Conservation (phyloP, 2,329 filamentous ascomycete species). For the Neofusicoccum laricinum region DNA sequence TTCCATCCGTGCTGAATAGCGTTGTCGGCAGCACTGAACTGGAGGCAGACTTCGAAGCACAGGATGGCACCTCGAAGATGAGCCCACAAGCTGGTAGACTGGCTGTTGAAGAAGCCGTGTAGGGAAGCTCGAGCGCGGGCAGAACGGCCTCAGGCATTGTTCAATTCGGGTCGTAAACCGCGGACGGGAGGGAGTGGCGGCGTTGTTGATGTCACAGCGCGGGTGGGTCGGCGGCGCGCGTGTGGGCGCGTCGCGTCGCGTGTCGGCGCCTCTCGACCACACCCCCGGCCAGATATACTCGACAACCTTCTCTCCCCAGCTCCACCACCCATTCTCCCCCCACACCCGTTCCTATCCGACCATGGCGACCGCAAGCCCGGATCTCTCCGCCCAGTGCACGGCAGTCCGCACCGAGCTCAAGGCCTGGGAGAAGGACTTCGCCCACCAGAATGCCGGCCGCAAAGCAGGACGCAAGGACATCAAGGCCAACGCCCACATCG, state of each 20-base stretch:
- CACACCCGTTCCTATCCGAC: not conserved
- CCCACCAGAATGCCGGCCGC: slow-evolving; percentile 58
- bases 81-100: too few species aligned
- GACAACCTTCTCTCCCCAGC: not conserved
- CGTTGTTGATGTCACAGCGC: not conserved
- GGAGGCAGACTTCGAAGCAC: too few species aligned
- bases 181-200: too few species aligned
- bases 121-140: too few species aligned
- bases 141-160: too few species aligned
- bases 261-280: not conserved
- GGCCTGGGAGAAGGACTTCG: slow-evolving; percentile 69
- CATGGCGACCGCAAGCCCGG: not conserved
- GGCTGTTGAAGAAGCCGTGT: too few species aligned
- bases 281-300: too few species aligned
- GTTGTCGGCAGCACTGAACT: too few species aligned
- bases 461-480: slow-evolving; percentile 75
- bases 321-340: not conserved
- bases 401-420: slow-evolving; percentile 68
- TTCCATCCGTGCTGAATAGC: too few species aligned
- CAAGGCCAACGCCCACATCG: slow-evolving; percentile 68
- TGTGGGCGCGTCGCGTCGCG: slow-evolving; percentile 1
- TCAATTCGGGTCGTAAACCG: too few species aligned
- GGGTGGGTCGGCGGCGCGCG: not conserved
- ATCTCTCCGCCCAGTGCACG: not conserved
- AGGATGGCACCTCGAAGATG: too few species aligned